Percentiles rank a stretch among this genome's conserved stretches.
Evolutionary conservation across 2,329 filamentous ascomycete species (phyloP).

Genomic region (Periconia sp.): DNA sequence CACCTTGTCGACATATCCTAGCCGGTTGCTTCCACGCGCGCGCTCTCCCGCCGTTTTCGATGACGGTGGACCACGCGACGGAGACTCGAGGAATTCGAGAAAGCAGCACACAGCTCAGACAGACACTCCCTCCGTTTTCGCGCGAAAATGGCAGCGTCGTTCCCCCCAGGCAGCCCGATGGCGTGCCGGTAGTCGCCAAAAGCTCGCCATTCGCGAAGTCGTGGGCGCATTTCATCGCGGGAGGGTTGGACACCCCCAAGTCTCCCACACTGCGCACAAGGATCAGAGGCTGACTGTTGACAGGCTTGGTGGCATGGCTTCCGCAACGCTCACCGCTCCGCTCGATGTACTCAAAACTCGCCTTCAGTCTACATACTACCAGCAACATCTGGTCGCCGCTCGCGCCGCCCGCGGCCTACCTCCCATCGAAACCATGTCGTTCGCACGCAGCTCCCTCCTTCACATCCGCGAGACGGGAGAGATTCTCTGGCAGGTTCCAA

Average conservation of each 20-base stretch:
- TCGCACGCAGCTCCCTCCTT: conserved; percentile 69
- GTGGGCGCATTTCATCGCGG: conserved; percentile 91
- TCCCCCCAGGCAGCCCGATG: conserved; percentile 53
- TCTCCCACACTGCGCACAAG: conserved; percentile 26
- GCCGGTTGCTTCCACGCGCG: background rate
- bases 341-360: conserved; percentile 94
- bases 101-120: conserved; percentile 30
- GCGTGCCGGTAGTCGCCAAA: conserved; percentile 43
- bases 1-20: background rate
- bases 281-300: conserved; percentile 20
- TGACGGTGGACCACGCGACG: conserved; percentile 43
- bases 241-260: conserved; percentile 67
- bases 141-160: conserved; percentile 66
- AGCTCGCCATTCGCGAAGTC: conserved; percentile 67
- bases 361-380: conserved; percentile 93
- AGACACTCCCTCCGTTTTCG: conserved; percentile 55
- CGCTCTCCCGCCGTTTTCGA: conserved; percentile 21
- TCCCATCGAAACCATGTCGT: conserved; percentile 64
- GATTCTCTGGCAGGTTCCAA: conserved; percentile 81
- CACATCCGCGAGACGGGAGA: conserved; percentile 87
- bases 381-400: conserved; percentile 75
- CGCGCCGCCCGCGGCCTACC: conserved; percentile 64
- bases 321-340: conserved; percentile 89
- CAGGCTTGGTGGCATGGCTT: conserved; percentile 87
- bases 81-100: conserved; percentile 37